Evolutionary conservation across 345 rosid genomes (phyloP).

Genomic region (Hevea brasiliensis): DNA sequence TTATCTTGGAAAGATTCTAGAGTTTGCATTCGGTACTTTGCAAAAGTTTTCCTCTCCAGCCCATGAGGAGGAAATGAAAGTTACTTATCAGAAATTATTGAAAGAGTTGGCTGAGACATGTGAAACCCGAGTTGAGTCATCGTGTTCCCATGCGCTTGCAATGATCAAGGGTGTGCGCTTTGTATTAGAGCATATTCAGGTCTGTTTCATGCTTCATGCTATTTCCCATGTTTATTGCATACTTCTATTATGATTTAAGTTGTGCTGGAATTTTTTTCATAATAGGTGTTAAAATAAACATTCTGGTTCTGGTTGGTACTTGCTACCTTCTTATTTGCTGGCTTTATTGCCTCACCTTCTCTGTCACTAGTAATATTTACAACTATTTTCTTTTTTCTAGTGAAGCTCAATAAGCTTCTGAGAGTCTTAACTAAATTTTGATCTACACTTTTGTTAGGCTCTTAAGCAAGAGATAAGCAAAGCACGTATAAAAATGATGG

Average conservation of each 20-base stretch:
- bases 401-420: no score
- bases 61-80: slow-evolving; percentile 62
- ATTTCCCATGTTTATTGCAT: not conserved
- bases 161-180: slow-evolving; percentile 81
- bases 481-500: slow-evolving; percentile 72
- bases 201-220: slow-evolving; percentile 21
- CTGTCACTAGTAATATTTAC: not conserved
- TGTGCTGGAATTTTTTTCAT: no score
- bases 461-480: slow-evolving; percentile 70
- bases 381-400: no score
- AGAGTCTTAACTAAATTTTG: not conserved
- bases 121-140: slow-evolving; percentile 44
- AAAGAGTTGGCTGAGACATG: slow-evolving; percentile 59
- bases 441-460: slow-evolving; percentile 39
- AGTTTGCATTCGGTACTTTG: slow-evolving; percentile 67
- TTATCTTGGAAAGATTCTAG: slow-evolving; percentile 76
- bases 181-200: slow-evolving; percentile 86
- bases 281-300: no score
- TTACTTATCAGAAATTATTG: slow-evolving; percentile 47
- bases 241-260: no score
- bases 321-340: not conserved
- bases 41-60: slow-evolving; percentile 80
- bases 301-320: not conserved
- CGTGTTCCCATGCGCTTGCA: slow-evolving; percentile 50
- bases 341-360: no score